These are phyloP conservation scores for Aspergillus ostianus DNA, from an alignment of 495 filamentous ascomycete species.

Conservation along the genomic window DNA sequence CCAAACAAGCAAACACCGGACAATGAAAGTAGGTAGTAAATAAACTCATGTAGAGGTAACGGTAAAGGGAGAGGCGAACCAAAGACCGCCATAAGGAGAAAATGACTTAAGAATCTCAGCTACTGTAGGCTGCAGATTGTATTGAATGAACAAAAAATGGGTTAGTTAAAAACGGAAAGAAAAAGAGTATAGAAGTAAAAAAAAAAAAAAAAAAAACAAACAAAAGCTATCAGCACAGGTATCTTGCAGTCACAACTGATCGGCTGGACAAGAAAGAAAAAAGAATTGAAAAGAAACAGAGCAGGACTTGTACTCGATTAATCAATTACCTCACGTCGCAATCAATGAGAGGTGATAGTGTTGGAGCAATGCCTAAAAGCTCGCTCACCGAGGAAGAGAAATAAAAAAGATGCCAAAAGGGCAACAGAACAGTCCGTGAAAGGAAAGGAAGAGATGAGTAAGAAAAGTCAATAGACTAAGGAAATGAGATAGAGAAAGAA, in stretches of 20 bases:
- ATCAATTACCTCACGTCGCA: slow-evolving; percentile 15
- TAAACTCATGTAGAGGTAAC: background rate
- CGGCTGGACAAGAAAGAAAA: slow-evolving; percentile 23
- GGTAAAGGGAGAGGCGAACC: background rate
- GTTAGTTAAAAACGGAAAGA: slow-evolving; percentile 3
- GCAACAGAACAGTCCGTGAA: slow-evolving; percentile 5
- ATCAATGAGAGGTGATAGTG: slow-evolving; percentile 13
- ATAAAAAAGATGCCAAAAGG: slow-evolving; percentile 2
- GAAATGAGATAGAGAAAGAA: slow-evolving; percentile 4
- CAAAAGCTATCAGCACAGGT: slow-evolving; percentile 34
- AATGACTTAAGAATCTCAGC: slow-evolving; percentile 19
- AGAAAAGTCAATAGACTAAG: slow-evolving; percentile 9
- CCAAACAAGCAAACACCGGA: background rate
- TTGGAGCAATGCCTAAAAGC: background rate
- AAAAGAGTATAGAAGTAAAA: slow-evolving; percentile 6
- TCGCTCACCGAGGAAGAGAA: background rate
- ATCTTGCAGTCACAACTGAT: slow-evolving; percentile 40
- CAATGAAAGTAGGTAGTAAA: no score
- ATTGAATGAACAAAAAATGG: background rate
- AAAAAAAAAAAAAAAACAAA: slow-evolving; percentile 18
- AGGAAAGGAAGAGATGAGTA: slow-evolving; percentile 11
- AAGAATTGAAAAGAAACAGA: slow-evolving; percentile 5
- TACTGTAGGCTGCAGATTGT: slow-evolving; percentile 11
- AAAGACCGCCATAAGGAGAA: slow-evolving; percentile 3
- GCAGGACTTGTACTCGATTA: background rate